Conservation (phyloP, 2,329 filamentous ascomycete species). For the Purpureocillium lavendulum region DNA sequence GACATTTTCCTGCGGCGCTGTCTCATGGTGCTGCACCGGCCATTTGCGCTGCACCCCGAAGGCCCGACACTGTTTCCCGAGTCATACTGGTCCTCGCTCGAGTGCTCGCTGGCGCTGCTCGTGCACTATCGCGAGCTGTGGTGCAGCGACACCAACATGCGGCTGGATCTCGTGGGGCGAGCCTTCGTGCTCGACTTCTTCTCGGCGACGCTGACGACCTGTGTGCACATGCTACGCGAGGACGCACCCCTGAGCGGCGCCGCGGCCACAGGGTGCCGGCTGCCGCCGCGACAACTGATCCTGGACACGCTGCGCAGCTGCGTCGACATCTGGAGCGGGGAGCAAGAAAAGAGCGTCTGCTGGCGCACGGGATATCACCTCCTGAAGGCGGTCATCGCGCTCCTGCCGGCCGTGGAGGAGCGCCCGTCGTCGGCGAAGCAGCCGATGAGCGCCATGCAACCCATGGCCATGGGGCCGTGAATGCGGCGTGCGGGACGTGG, state of each 20-base stretch:
- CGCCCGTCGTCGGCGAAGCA: no score
- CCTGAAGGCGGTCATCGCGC: constrained; percentile 14
- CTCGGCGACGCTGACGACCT: constrained; percentile 23
- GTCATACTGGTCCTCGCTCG: constrained; percentile 27
- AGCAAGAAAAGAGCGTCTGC: constrained; percentile 25
- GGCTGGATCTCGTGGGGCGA: constrained; percentile 22
- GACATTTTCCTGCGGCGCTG: constrained; percentile 25
- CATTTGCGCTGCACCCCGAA: constrained; percentile 24
- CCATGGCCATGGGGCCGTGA: no score
- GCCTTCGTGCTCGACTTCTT: constrained; percentile 27
- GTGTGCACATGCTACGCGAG: constrained; percentile 23
- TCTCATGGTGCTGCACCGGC: constrained; percentile 26
- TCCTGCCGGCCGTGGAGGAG: constrained; percentile 2
- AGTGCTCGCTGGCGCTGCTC: constrained; percentile 25
- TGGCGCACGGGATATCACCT: constrained; percentile 24
- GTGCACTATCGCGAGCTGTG: constrained; percentile 27
- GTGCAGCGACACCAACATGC: constrained; percentile 15
- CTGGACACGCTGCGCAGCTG: constrained; percentile 23
- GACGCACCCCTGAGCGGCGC: constrained; percentile 23
- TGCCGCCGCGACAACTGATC: constrained; percentile 26
- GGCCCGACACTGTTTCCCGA: constrained; percentile 23
- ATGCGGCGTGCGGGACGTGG: no score
- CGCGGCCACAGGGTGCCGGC: constrained; percentile 16
- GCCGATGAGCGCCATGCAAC: no score
- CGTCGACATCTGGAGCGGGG: constrained; percentile 25